Conservation (phyloP, 1,284 basidiomycete genomes). For the Hypsizygus ulmarius region DNA sequence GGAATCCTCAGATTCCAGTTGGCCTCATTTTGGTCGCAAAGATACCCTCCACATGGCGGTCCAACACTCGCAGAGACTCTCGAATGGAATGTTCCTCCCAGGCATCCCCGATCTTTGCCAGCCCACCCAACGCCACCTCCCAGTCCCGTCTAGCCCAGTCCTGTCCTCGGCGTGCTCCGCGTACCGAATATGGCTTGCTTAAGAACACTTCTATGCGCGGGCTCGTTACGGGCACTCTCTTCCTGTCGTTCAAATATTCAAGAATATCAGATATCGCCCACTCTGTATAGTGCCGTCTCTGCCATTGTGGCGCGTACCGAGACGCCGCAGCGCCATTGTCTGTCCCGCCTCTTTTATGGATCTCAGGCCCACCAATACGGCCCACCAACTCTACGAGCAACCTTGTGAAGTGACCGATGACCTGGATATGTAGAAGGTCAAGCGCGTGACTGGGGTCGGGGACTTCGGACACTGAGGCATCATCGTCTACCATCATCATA, state of each 20-base stretch:
- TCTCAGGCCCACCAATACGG: constrained; percentile 49
- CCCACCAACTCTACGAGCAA: constrained; percentile 56
- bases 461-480: constrained; percentile 25
- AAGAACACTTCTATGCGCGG: constrained; percentile 53
- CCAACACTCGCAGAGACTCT: constrained; percentile 47
- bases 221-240: constrained; percentile 32
- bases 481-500: constrained; percentile 62
- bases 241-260: constrained; percentile 48
- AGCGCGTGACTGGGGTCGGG: constrained; percentile 52
- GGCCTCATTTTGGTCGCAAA: constrained; percentile 52
- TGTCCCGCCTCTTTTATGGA: constrained; percentile 28
- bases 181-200: constrained; percentile 41
- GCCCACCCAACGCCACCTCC: constrained; percentile 46
- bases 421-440: constrained; percentile 64
- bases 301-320: constrained; percentile 51
- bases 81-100: constrained; percentile 53
- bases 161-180: constrained; percentile 56
- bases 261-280: constrained; percentile 59
- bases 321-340: constrained; percentile 37
- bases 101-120: constrained; percentile 46
- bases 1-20: constrained; percentile 35
- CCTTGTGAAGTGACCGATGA: constrained; percentile 65
- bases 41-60: constrained; percentile 45
- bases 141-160: constrained; percentile 71
- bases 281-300: constrained; percentile 40